These are phyloP conservation scores for Botrytis byssoidea DNA, from an alignment of 2,329 filamentous ascomycete species.

Conservation along the genomic window DNA sequence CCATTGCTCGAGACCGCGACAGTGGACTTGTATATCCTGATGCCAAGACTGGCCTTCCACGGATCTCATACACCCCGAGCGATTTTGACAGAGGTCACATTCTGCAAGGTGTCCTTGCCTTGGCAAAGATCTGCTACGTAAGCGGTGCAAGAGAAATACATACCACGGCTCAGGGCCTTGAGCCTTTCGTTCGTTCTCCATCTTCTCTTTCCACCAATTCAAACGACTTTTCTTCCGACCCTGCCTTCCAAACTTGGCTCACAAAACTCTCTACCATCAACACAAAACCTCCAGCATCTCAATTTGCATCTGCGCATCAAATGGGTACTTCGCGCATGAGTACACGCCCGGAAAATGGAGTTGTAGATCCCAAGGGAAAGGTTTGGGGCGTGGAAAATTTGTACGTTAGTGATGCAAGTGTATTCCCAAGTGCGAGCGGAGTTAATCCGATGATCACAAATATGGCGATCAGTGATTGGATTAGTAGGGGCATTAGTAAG, in stretches of 20 bases:
- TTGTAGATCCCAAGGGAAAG: constrained; percentile 56
- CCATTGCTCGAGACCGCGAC: constrained; percentile 73
- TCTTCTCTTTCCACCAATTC: background rate
- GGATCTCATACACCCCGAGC: constrained; percentile 69
- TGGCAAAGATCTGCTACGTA: constrained; percentile 75
- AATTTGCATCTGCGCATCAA: constrained; percentile 72
- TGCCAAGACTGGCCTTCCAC: constrained; percentile 59
- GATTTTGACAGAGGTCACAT: constrained; percentile 70
- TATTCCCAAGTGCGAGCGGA: constrained; percentile 73
- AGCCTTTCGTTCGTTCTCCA: constrained; percentile 53
- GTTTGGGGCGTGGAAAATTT: constrained; percentile 66
- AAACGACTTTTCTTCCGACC: constrained; percentile 45
- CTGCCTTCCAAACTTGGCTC: constrained; percentile 62
- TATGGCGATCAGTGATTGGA: constrained; percentile 69
- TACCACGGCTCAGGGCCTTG: constrained; percentile 58
- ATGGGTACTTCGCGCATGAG: constrained; percentile 79
- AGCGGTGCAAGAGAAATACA: constrained; percentile 80
- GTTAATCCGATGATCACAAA: constrained; percentile 80
- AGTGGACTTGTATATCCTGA: constrained; percentile 73
- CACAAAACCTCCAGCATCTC: constrained; percentile 27
- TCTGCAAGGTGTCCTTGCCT: constrained; percentile 67
- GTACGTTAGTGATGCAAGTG: constrained; percentile 72
- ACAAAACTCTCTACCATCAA: constrained; percentile 25
- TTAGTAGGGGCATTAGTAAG: constrained; percentile 55
- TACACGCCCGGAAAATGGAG: constrained; percentile 46